Base-by-base conservation (phyloP, 2,329 filamentous ascomycete species). In the Keithomyces neogunnii region DNA sequence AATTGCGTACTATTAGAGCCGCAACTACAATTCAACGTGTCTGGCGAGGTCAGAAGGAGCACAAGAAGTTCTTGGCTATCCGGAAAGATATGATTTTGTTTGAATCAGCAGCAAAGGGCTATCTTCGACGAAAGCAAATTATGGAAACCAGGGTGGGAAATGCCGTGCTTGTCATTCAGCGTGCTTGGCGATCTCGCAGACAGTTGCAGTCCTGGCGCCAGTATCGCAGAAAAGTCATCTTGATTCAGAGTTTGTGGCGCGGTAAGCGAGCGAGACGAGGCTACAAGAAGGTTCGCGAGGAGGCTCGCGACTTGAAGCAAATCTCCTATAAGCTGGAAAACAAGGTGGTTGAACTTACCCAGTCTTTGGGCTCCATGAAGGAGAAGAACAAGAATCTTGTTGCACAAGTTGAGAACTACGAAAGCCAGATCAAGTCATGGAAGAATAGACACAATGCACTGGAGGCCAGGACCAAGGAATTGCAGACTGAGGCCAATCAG, bases 261-360 rank as follows among this genome's bases (percentile, higher is more conserved):
- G 92, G 91, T 66, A 91, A 82, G 69, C 66, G 71, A 56, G 92
- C 93, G 51, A 84, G 93, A 58, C 82, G 78, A 59, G 84, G 82
- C 47, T 99, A 99, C 78, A 97, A 96, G 81, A 83, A 76, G 60
- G 74, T 95, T 55, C 89, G 93, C 59, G 91, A 96, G 70, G 93
- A 99, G 71, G 93, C 93, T 58, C 88, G 93, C 65, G 95, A 99
- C 74, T 81, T 99, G 68, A 97, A 97, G 78, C 92, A 97, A 71
- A 99, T 99, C 60, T 97, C 93, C 2, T 99, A 99, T 78, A 97
- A 96, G 76, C 76, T 99, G 62, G 93, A 99, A 70, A 97, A 99
- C 80, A 99, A 99, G 82, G 93, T 99, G 56, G 89, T 99, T 56
- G 93, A 99, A 73, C 80, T 99, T 63, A 99, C 93, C 1, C 93